Evolutionary conservation across 768 basidiomycete genomes (phyloP).

Genomic region (Auricularia sp.): DNA sequence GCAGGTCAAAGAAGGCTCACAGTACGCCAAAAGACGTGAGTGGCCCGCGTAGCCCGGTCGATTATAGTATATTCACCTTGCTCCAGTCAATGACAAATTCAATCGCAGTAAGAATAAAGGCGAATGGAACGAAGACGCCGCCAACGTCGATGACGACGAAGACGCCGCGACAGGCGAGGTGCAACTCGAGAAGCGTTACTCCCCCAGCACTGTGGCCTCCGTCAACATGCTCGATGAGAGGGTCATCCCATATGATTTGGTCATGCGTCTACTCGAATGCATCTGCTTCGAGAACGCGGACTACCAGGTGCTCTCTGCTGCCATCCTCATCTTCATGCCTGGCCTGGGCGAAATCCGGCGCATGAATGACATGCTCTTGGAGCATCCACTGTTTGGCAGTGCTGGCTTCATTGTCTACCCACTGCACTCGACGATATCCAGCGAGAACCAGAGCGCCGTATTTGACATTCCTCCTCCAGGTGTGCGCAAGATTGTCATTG

Average conservation of each 20-base stretch:
- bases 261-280: constrained; percentile 69
- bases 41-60: constrained; percentile 2
- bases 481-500: constrained; percentile 87
- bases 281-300: constrained; percentile 61
- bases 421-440: constrained; percentile 87
- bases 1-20: constrained; percentile 70
- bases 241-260: constrained; percentile 83
- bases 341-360: constrained; percentile 89
- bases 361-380: constrained; percentile 67
- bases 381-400: constrained; percentile 63
- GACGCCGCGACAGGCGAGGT: constrained; percentile 32
- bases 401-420: constrained; percentile 66
- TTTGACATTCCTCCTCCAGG: constrained; percentile 80
- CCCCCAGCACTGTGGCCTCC: constrained; percentile 58
- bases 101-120: constrained; percentile 46
- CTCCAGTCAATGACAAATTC: constrained; percentile 51
- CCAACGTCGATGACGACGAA: constrained; percentile 60
- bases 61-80: not conserved
- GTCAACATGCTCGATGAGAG: constrained; percentile 83
- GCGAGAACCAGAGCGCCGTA: constrained; percentile 80
- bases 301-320: constrained; percentile 53
- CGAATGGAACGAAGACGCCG: constrained; percentile 75
- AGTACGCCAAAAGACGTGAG: constrained; percentile 65
- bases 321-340: constrained; percentile 87
- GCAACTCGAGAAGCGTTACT: constrained; percentile 74